Evolutionary conservation across 208 protist species (phyloP), one percentile per base, ranked within the genome.

Genomic region (Crithidia thermophila): DNA sequence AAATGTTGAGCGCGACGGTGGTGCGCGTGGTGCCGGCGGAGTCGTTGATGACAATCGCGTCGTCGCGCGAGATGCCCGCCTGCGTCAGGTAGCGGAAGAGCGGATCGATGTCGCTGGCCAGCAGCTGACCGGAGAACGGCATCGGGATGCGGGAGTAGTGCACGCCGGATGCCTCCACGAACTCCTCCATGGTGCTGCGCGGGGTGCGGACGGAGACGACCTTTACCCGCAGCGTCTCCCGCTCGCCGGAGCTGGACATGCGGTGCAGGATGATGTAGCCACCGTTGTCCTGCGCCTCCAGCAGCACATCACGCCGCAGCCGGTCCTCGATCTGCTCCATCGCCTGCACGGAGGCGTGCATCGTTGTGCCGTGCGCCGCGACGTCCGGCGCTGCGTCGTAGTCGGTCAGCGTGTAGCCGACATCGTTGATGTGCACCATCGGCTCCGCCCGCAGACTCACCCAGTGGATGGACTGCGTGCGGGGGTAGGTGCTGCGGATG

Each of bases 301-400:
- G 67, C 66, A 91, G 51, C 36, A 95, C 90, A 67, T 95, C 90
- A 7, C 82, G 70, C 14, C 87, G 75, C 27, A 95, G 75, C 31
- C 90, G 90, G 43, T 95, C 90, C 73, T 95, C 87, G 30, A 95
- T 92, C 75, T 95, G 83, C 72, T 95, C 87, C 40, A 95, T 92
- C 20, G 71, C 78, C 34, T 88, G 57, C 51, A 87, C n/a, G 13
- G 90, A 94, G 13, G 81, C 82, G 75, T 95, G 90, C 90, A 95
- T 95, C 45, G 90, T 92, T 28, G 74, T 87, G 30, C 84, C 88
- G 20, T 71, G 52, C 63, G 63, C 56, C 4, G 67, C 56, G 6
- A 50, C 61, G 21, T 58, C 66, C 1, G 59, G 56, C 2, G 69
- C 37, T 27, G 68, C 57, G 69, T 84, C 84, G 74, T 88, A 90